Evolutionary conservation across 257 asterid genomes (phyloP), one percentile per base, ranked within the genome.

Genomic region (Nicotiana otophora): DNA sequence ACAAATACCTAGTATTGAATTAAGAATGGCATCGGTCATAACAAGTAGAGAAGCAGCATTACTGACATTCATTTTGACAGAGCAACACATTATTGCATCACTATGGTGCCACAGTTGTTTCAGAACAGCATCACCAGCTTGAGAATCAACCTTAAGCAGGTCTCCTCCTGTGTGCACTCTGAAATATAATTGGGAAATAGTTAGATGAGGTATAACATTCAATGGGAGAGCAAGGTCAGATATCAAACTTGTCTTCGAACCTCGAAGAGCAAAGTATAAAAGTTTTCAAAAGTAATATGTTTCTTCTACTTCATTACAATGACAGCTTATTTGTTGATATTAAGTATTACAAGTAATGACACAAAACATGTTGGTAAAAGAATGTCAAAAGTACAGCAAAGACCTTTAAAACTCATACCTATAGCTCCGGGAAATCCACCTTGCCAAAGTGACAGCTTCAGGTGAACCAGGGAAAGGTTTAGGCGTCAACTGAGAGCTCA

Each of bases 41-140:
- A 74, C 0, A 64, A 42, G 63, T 48, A 26, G 31, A 5, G 10
- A 58, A 16, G 51, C 36, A 55, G 64, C 19, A 4, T 23, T 31
- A 88, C 95, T 89, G 14, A 92, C 97, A 46, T 94, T 94, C 90
- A 91, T 89, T 89, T 91, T 94, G 53, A 93, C 95, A 36, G 97
- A 90, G 85, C 98, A 96, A 90, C 98, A 96, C 99, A 94, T 89
- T 74, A 96, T 89, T 36, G 98, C 97, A 84, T 96, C 97, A 20
- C 85, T 54, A 84, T 96, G 98, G 90, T 88, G 92, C 99, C 99
- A 96, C 51, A 94, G 92, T 63, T 92, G 97, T 76, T 92, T 93
- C 89, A 94, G 88, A 74, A 94, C 81, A 12, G 92, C 93, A 57
- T 96, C 98, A n/a, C 92, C 91, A 1, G 87, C 86, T 16, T 84